Evolutionary conservation across 1,284 basidiomycete genomes (phyloP), one percentile per base, ranked within the genome.

Genomic region (Takashimella tepidaria): DNA sequence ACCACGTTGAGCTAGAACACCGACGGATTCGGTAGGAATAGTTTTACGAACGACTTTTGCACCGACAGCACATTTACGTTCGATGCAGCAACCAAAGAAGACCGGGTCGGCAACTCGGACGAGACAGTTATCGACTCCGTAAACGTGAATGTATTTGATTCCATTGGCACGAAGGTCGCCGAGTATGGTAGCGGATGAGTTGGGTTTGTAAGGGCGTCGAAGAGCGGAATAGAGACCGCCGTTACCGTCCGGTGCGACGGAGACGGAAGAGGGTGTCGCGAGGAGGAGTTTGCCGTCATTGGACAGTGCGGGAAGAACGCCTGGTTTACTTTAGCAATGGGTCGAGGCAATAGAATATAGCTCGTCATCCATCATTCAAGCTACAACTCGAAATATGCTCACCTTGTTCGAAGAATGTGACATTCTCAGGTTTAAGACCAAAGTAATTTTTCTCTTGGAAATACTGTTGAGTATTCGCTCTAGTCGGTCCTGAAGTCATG

Each of bases 121-220:
- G 59, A 99, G 88, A 77, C 95, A 98, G 80, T 99, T 99, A 81
- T 98, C 96, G 65, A 99, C 95, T 66, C 95, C 87, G 79, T 97
- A 98, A 1, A 86, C 89, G 77, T 99, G 95, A 44, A 99, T 81
- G 76, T 93, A 97, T 57, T 85, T 81, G 68, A 98, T 80, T 45
- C 85, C 84, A 61, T 92, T 91, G 50, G 77, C 73, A 42, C 79
- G 77, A 56, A 98, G 82, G 75, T 98, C 91, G 42, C 86, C 82
- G 48, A 98, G 83, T 50, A 98, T 92, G 11, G 88, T 88, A 48
- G 74, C 80, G 24, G 83, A 79, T 10, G 56, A 5, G 41, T 61
- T 56, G n/a, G 83, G 67, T 19, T 82, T 82, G 46, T 93, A 75
- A 0, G 91, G 88, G 31, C 83, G 76, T 52, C 91, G 88, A 23